Base-by-base conservation (phyloP, 1,139 yeast species). In the Yamadazyma epiphylla region DNA sequence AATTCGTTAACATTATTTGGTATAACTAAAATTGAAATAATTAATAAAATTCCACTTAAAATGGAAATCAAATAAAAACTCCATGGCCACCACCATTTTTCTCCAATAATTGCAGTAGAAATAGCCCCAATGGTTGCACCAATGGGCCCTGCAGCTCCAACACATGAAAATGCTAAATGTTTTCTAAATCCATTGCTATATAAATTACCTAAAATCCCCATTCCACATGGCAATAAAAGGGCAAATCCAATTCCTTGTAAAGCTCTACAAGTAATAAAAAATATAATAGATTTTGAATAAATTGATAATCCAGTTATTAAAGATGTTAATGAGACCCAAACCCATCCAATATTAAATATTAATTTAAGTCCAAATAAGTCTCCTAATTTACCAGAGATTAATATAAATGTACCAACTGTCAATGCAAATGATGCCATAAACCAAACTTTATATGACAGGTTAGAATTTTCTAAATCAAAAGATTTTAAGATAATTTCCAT, bases 221-320 rank as follows among this genome's bases (percentile, higher is more conserved):
- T 40, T 7, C 47, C 47, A 37, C 46, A 42, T 5, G 47, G 47
- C 25, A 43, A 32, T 13, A 73, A 49, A 26, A 70, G 60, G 0
- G 80, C 75, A 39, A 72, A 63, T 2, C 80, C 80, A 11, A 74
- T 55, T 11, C 80, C 80, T 46, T 70, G 77, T 26, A 74, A 57
- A 0, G 78, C 77, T 33, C 80, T 58, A 41, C 74, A 60, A 7
- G 71, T 48, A 32, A 74, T 71, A 47, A 66, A 73, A 45, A 73
- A 73, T 0, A 63, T 51, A 13, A 67, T 62, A 3, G 66, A 62
- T 12, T 60, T 51, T 3, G 72, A 43, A 39, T 64, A 74, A n/a
- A 53, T 50, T 0, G 77, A 56, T 3, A 73, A 39, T 0, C 79
- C 80, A 11, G 70, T 59, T n/a, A 74, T 52, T 20, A 74, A 37